A percentile compares a stretch with the other conserved stretches of the same genome.
These are phyloP conservation scores for Phytophthora sp. DNA, from an alignment of 352 stramenopile genomes.

Conservation along the genomic window DNA sequence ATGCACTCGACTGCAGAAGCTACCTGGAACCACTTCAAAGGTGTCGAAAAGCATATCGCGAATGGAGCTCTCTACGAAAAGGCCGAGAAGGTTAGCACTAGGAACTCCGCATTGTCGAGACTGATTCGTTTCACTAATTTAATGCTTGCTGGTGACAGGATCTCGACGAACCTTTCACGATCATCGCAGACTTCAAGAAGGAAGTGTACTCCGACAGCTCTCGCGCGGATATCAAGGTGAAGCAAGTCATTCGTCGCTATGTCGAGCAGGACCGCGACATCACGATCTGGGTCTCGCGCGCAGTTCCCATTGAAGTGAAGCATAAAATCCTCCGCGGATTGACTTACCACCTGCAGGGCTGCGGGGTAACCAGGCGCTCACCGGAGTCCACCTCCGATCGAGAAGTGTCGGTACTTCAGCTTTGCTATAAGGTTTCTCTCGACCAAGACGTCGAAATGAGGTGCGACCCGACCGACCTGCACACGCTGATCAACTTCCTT, in stretches of 20 bases:
- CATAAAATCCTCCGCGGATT: slow-evolving; percentile 35
- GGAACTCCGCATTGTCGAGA: too few species aligned
- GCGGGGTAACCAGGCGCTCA: slow-evolving; percentile 38
- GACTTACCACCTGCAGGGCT: slow-evolving; percentile 53
- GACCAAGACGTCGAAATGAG: slow-evolving; percentile 11
- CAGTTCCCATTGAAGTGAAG: slow-evolving; percentile 55
- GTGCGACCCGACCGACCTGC: slow-evolving; percentile 3
- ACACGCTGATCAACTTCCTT: slow-evolving; percentile 23
- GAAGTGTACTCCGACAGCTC: slow-evolving; percentile 45
- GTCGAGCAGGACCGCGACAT: slow-evolving; percentile 52
- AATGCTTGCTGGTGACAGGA: slow-evolving; percentile 3
- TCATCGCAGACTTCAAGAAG: slow-evolving; percentile 57
- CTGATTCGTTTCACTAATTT: too few species aligned
- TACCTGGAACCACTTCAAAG: slow-evolving; percentile 35
- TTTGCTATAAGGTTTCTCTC: slow-evolving; percentile 25
- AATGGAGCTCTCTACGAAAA: slow-evolving; percentile 35
- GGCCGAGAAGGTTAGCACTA: slow-evolving; percentile 21
- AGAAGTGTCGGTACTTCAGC: slow-evolving; percentile 12
- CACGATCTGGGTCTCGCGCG: slow-evolving; percentile 39
- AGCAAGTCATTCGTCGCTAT: slow-evolving; percentile 58
- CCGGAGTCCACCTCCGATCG: slow-evolving; percentile 4
- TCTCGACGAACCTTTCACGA: slow-evolving; percentile 40
- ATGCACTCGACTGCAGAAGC: slow-evolving; percentile 15
- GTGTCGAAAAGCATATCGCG: slow-evolving; percentile 26
- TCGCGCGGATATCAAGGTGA: slow-evolving; percentile 48